Evolutionary conservation across 352 stramenopile species (phyloP), one percentile per base, ranked within the genome.

Genomic region (Phytopythium montanum): DNA sequence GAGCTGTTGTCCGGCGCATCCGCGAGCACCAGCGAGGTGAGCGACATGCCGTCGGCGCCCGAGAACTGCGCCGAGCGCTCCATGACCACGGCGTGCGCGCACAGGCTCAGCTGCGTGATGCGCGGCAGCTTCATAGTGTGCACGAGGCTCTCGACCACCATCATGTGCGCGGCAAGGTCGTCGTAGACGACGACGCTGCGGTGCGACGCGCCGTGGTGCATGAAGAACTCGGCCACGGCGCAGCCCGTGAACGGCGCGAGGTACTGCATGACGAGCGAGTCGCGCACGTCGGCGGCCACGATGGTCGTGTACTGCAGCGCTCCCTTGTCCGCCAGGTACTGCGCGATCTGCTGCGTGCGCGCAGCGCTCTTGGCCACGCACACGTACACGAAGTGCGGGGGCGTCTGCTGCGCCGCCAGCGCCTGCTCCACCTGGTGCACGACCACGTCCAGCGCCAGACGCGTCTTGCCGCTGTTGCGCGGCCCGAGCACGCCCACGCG

Each of bases 221-320:
- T 87, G 41, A 88, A 79, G 57, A 75, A 87, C 62, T 94, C 84
- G 28, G 80, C 81, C 33, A 94, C 61, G 2, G 80, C 76, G 52
- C 79, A 90, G n/a, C 84, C 84, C 0, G 79, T 76, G 60, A 94
- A 94, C n/a, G 84, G 84, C 52, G 84, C 72, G 42, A 94, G 66
- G 68, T 90, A 94, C 69, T 94, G 84, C 74, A 85, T 62, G 56
- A 92, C 83, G 31, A 78, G 68, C 63, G 81, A 88, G 60, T 88
- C 76, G 41, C 76, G 77, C 50, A 90, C 77, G 49, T 75, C 77
- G 0, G 81, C 72, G 3, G 81, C 77, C 10, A 94, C 67, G 50
- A 94, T 67, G n/a, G 84, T 94, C 55, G 73, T 85, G 69, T 90
- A 51, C 28, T 65, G 56, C 14, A 92, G 34, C 5, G 72, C 68